These are phyloP conservation scores for Kappamyces sp. DNA, from an alignment of 192 early-diverging fungal species.

Conservation along the genomic window DNA sequence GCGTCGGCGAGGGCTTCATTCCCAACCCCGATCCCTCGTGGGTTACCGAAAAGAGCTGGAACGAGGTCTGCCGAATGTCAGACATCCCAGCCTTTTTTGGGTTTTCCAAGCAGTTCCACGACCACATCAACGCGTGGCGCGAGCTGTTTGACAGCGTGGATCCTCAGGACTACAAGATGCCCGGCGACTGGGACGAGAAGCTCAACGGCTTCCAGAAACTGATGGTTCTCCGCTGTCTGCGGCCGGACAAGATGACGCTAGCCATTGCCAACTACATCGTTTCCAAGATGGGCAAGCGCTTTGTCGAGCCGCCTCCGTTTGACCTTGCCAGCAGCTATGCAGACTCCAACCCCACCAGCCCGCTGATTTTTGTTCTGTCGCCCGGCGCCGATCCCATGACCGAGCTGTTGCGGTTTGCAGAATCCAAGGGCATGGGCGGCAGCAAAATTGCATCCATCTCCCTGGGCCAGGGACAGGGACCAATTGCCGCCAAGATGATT, in stretches of 20 bases:
- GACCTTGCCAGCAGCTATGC: slow-evolving; percentile 52
- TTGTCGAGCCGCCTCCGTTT: slow-evolving; percentile 58
- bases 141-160: slow-evolving; percentile 42
- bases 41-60: slow-evolving; percentile 49
- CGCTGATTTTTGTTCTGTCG: slow-evolving; percentile 54
- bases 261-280: slow-evolving; percentile 47
- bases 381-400: slow-evolving; percentile 60
- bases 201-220: slow-evolving; percentile 46
- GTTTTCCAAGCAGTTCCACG: slow-evolving; percentile 30
- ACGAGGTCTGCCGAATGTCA: slow-evolving; percentile 41
- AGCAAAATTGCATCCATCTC: slow-evolving; percentile 49
- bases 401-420: slow-evolving; percentile 45
- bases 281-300: slow-evolving; percentile 48
- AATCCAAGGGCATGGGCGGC: slow-evolving; percentile 50
- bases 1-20: slow-evolving; percentile 20
- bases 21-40: slow-evolving; percentile 45
- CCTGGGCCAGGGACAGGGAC: slow-evolving; percentile 58
- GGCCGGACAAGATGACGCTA: slow-evolving; percentile 52
- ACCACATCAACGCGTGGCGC: slow-evolving; percentile 39
- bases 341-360: slow-evolving; percentile 44
- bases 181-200: slow-evolving; percentile 35
- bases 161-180: slow-evolving; percentile 31
- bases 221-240: slow-evolving; percentile 41
- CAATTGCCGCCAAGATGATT: slow-evolving; percentile 57
- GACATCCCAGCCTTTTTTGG: slow-evolving; percentile 31